Conservation (phyloP, 2,329 filamentous ascomycete genomes). For the Blastomyces gilchristii region DNA sequence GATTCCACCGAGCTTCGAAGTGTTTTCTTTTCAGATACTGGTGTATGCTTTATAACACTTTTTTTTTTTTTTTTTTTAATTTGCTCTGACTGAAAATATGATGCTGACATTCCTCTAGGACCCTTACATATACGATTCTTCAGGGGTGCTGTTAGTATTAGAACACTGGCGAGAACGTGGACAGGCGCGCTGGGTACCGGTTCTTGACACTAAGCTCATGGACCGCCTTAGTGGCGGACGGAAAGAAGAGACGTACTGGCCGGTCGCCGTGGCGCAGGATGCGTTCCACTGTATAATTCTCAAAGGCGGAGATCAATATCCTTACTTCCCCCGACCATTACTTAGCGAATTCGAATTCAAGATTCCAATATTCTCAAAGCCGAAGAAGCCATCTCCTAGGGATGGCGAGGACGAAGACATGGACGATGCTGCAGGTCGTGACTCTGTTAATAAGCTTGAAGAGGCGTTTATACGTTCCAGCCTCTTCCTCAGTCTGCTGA, state of each 20-base stretch:
- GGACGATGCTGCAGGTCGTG: slow-evolving; percentile 40
- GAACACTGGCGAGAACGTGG: slow-evolving; percentile 82
- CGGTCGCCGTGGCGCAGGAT: slow-evolving; percentile 79
- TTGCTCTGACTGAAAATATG: neutral
- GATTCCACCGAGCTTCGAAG: slow-evolving; percentile 62
- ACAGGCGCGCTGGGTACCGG: slow-evolving; percentile 80
- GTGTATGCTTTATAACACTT: slow-evolving; percentile 46
- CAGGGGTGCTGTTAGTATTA: slow-evolving; percentile 75
- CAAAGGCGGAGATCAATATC: slow-evolving; percentile 86
- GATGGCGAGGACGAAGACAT: slow-evolving; percentile 32
- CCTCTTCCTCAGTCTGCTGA: slow-evolving; percentile 61
- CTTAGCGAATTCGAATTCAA: slow-evolving; percentile 90
- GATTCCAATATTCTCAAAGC: slow-evolving; percentile 59
- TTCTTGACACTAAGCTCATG: slow-evolving; percentile 79
- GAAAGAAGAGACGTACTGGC: slow-evolving; percentile 88
- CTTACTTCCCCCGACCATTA: slow-evolving; percentile 81
- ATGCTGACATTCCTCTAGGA: slow-evolving; percentile 45
- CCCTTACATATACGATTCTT: slow-evolving; percentile 91
- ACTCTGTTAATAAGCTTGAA: slow-evolving; percentile 53
- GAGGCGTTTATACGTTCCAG: slow-evolving; percentile 69
- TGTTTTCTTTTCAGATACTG: slow-evolving; percentile 84
- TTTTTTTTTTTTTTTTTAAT: neutral
- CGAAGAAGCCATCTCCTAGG: slow-evolving; percentile 30
- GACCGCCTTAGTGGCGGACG: slow-evolving; percentile 71
- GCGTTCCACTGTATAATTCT: slow-evolving; percentile 99